Base-by-base conservation (phyloP, 768 basidiomycete genomes). In the Gymnopilus dilepis region DNA sequence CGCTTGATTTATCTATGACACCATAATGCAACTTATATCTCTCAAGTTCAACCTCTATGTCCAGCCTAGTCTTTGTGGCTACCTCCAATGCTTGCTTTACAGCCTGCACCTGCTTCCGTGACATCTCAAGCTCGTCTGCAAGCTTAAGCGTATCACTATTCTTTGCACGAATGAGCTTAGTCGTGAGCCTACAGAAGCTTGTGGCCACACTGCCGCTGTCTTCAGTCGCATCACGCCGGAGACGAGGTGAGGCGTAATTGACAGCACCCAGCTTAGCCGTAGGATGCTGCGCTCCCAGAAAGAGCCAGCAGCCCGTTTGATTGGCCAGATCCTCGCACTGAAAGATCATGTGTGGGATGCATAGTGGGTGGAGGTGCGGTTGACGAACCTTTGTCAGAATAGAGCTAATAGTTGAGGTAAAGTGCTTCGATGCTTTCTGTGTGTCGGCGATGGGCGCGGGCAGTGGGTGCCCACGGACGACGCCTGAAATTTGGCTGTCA, bases 261-360 rank as follows among this genome's bases (percentile, higher is more conserved):
- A 66, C 38, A 9, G 59, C 41, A 0, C 15, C 47, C 9, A 31
- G 26, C 1, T 28, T 3, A 19, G 62, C 65, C n/a, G 53, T 63
- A n/a, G 61, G 40, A 50, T 63, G 62, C 22, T 66, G 65, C 17
- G 65, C 65, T 6, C 59, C 59, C 4, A 66, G 7, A 26, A 66
- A 66, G 6, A 66, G 50, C 59, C 62, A 66, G 21, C 62, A 60
- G 2, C 62, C 62, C 3, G 62, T 66, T 38, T 57, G 51, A 12
- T 37, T 6, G 17, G 65, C 52, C 4, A 66, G 7, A 6, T 58
- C 59, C 28, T 66, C 65, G 30, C 62, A 61, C 65, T 65, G 33
- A 8, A 31, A 5, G 9, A 42, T 45, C 30, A n/a, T n/a, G 31
- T 26, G 21, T n/a, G 13, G 33, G 21, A 34, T 11, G 34, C 9